Evolutionary conservation across 495 filamentous ascomycete genomes (phyloP), one percentile per base, ranked within the genome.

Genomic region (Parathielavia appendiculata): DNA sequence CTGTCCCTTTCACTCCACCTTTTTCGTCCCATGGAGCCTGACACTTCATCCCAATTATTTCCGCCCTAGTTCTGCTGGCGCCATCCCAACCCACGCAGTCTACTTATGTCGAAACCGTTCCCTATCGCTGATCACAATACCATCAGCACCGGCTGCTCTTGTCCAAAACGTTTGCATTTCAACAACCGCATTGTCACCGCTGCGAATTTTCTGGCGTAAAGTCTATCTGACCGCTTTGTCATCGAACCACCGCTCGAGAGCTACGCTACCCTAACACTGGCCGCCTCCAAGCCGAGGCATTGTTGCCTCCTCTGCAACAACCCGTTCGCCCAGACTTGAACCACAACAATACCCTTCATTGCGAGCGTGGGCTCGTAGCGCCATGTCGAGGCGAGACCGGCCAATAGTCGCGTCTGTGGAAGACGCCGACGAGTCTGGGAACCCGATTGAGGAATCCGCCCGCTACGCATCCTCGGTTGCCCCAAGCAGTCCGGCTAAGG

Each of bases 351-450:
- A 61, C 49, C 34, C 35, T 61, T 26, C 14, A 30, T 36, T 53
- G 34, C 63, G 60, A 48, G 61, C 66, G 43, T 43, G 48, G 49
- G 58, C 63, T 64, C 68, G 61, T 61, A 50, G 47, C 51, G 63
- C 65, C 65, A 72, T 72, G 68, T 65, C 66, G 51, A 51, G 44
- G 62, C 63, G 45, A 40, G 58, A 60, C 41, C 50, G 57, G 47
- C 60, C 66, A 59, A 49, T 45, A 49, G 59, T 72, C 63, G 77
- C 78, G 63, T 77, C 71, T 64, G 70, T 79, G 32, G 75, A 79
- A 44, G 80, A 82, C 57, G 73, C 66, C 13, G 80, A 81, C 65
- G 73, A 78, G 32, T 53, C 46, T 8, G 78, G 74, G 41, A 69
- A 69, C 30, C 36, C 65, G 30, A 69, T 78, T 16, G 69, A 73